phyloP scores from a whole-genome alignment of 495 filamentous ascomycete species.

The Aspergillus carlsbadensis region DNA sequence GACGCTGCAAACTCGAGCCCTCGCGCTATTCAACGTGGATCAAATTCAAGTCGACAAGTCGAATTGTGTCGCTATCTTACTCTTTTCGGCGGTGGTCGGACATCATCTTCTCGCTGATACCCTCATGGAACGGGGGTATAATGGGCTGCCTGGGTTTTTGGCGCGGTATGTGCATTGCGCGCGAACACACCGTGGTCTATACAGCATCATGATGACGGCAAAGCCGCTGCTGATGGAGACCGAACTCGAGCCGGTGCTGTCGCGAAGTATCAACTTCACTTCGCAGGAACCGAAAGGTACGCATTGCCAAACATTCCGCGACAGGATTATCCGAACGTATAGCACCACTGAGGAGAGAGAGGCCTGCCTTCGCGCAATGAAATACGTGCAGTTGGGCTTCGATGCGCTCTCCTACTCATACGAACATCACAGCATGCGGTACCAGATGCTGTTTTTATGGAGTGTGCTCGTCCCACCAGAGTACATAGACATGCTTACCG shows the following conservation, averaged over 20 bases:
- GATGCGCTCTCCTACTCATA: constrained; percentile 13
- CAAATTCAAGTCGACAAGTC: constrained; percentile 13
- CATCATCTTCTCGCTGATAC: constrained; percentile 11
- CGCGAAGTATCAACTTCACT: constrained; percentile 24
- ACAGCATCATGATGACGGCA: constrained; percentile 21
- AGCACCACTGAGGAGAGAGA: constrained; percentile 17
- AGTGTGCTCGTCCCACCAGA: constrained; percentile 24
- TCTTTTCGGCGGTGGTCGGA: constrained; percentile 5
- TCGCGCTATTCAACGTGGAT: constrained; percentile 42
- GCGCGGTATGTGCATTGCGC: constrained; percentile 34
- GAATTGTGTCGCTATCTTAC: constrained; percentile 5
- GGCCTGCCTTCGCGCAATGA: constrained; percentile 20
- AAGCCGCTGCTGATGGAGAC: constrained; percentile 23
- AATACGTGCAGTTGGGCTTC: constrained; percentile 25
- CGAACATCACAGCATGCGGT: constrained; percentile 11
- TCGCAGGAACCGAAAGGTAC: constrained; percentile 5
- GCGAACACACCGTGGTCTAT: constrained; percentile 40
- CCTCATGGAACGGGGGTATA: neutral
- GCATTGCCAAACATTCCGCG: neutral
- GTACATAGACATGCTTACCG: constrained; percentile 27
- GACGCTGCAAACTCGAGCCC: constrained; percentile 42
- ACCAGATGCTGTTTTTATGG: constrained; percentile 36
- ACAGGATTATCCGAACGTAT: neutral
- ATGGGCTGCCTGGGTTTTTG: constrained; percentile 22
- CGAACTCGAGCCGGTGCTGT: constrained; percentile 17